These are phyloP conservation scores for Pleurotus platypus DNA, from an alignment of 768 basidiomycete genomes.

Conservation along the genomic window DNA sequence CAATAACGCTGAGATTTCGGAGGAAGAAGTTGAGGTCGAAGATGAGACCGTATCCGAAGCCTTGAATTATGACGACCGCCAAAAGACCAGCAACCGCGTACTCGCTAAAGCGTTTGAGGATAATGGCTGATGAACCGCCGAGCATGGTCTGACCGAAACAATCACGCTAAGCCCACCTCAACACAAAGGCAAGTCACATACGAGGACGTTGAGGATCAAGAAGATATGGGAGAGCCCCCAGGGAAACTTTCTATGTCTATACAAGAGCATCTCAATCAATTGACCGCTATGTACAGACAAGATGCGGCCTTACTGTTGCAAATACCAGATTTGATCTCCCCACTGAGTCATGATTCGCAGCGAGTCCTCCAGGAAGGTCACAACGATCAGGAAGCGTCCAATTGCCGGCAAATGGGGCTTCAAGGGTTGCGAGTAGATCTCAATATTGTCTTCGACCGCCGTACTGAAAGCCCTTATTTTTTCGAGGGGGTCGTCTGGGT, in stretches of 20 bases:
- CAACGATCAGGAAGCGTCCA: slow-evolving; percentile 95
- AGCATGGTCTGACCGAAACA: slow-evolving; percentile 72
- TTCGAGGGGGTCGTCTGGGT: slow-evolving; percentile 81
- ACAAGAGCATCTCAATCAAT: slow-evolving; percentile 11
- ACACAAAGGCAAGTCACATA: slow-evolving; percentile 38
- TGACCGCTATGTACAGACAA: background rate
- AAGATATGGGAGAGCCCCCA: slow-evolving; percentile 95
- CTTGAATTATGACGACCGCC: slow-evolving; percentile 89
- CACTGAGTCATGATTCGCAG: slow-evolving; percentile 91
- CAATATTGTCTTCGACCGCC: slow-evolving; percentile 87
- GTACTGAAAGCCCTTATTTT: slow-evolving; percentile 68
- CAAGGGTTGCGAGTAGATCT: slow-evolving; percentile 90
- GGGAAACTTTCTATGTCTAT: slow-evolving; percentile 90
- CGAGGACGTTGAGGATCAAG: slow-evolving; percentile 86
- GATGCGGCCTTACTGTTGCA: slow-evolving; percentile 72
- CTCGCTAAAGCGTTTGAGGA: slow-evolving; percentile 84
- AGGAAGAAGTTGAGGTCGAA: slow-evolving; percentile 99
- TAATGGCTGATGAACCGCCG: slow-evolving; percentile 77
- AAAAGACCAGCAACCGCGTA: slow-evolving; percentile 88
- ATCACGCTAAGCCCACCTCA: background rate
- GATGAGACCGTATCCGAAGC: slow-evolving; percentile 97
- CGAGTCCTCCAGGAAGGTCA: slow-evolving; percentile 97
- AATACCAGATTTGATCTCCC: slow-evolving; percentile 97
- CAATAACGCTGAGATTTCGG: slow-evolving; percentile 95
- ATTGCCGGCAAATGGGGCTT: slow-evolving; percentile 92